Percentiles rank a stretch among this genome's conserved stretches.
Evolutionary conservation across 1,139 yeast genomes (phyloP).

Genomic region (Suhomyces chickasaworum): DNA sequence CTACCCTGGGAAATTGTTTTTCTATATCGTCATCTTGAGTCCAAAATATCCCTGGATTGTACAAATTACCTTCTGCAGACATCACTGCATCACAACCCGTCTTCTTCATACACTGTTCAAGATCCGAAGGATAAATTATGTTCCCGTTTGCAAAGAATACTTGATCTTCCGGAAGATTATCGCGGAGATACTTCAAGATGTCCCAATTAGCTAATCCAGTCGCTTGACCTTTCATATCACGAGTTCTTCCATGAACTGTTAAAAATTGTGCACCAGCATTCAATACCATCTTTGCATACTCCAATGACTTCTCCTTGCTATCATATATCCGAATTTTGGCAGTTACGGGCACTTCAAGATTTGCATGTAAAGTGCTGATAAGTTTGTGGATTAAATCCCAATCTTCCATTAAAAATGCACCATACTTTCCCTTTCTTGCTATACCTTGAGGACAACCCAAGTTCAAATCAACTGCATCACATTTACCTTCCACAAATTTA

Average conservation of each 20-base stretch:
- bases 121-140: conserved; percentile 79
- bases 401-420: conserved; percentile 95
- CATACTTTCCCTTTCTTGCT: conserved; percentile 92
- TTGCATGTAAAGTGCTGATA: conserved; percentile 70
- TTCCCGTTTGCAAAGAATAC: conserved; percentile 95
- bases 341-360: conserved; percentile 84
- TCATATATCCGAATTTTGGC: conserved; percentile 93
- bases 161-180: conserved; percentile 77
- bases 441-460: conserved; percentile 98
- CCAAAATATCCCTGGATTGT: conserved; percentile 92
- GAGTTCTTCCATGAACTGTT: conserved; percentile 92
- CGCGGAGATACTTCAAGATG: conserved; percentile 69
- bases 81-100: conserved; percentile 87
- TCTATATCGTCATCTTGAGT: conserved; percentile 54
- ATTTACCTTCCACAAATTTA: conserved; percentile 69
- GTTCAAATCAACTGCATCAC: conserved; percentile 95
- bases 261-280: conserved; percentile 94
- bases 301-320: conserved; percentile 78
- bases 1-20: conserved; percentile 82
- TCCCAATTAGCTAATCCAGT: conserved; percentile 97
- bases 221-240: conserved; percentile 96
- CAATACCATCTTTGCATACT: conserved; percentile 88
- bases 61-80: conserved; percentile 96
- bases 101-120: conserved; percentile 61
- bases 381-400: conserved; percentile 81